Conservation (phyloP, 768 basidiomycete genomes). For the Lentinula aciculospora region DNA sequence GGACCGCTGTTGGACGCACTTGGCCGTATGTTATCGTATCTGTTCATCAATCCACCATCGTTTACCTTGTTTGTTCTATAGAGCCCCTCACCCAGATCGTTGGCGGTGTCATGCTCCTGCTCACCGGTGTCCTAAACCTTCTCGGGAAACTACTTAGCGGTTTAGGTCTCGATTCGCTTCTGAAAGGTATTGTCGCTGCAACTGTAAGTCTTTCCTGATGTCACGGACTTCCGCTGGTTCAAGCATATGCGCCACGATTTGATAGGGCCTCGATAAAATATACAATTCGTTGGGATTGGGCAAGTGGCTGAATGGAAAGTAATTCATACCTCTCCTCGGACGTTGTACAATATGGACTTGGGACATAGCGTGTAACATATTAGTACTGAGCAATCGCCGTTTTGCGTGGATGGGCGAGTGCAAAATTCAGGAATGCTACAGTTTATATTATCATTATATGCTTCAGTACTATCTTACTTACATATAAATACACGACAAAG, state of each 20-base stretch:
- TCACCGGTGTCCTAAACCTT: slow-evolving; percentile 30
- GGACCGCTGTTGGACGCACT: slow-evolving; percentile 31
- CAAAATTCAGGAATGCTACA: background rate
- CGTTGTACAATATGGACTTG: too few relatives aligned
- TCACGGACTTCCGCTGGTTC: too few relatives aligned
- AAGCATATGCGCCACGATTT: too few relatives aligned
- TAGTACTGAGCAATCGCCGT: too few relatives aligned
- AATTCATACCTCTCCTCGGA: background rate
- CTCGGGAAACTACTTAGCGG: slow-evolving; percentile 27
- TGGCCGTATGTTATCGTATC: slow-evolving; percentile 19
- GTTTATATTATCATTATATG: background rate
- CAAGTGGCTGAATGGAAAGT: slow-evolving; percentile 19
- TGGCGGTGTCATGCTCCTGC: slow-evolving; percentile 29
- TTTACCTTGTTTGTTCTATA: slow-evolving; percentile 1
- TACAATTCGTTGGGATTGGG: slow-evolving; percentile 27
- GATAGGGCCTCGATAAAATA: slow-evolving; percentile 30
- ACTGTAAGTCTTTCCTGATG: slow-evolving; percentile 14
- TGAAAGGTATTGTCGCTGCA: slow-evolving; percentile 26
- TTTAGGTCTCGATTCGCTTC: slow-evolving; percentile 25
- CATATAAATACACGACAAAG: background rate
- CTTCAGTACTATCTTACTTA: background rate
- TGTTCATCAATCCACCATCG: background rate
- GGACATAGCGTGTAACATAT: too few relatives aligned
- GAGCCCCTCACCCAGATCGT: slow-evolving; percentile 33
- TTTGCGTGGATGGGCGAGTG: background rate